Evolutionary conservation across 179 eudicot genomes (phyloP).

Genomic region (Carnegiea gigantea): DNA sequence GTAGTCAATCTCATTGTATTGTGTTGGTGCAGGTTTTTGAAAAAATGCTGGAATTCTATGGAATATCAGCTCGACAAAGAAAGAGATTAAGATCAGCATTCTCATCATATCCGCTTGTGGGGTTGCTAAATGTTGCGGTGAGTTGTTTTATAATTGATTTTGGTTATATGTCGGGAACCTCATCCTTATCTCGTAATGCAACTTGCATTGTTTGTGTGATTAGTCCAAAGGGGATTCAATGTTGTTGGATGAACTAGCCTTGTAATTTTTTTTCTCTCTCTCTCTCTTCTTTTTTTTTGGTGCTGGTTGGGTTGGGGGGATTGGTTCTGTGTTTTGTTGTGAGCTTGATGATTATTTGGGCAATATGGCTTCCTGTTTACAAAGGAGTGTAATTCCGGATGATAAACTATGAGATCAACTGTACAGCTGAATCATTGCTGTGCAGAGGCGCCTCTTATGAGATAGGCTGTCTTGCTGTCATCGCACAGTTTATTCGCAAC

Average conservation of each 20-base stretch:
- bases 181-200: background rate
- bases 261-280: too few species aligned
- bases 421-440: background rate
- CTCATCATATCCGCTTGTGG: constrained; percentile 50
- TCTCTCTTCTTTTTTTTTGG: background rate
- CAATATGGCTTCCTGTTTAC: background rate
- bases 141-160: constrained; percentile 36
- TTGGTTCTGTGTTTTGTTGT: too few species aligned
- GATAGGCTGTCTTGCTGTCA: background rate
- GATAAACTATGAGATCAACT: background rate
- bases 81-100: constrained; percentile 41
- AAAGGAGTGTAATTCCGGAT: background rate
- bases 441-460: background rate
- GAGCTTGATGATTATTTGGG: background rate
- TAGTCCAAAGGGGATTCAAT: background rate
- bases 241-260: background rate
- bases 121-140: constrained; percentile 89
- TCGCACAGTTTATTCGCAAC: background rate
- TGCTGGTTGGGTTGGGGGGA: too few species aligned
- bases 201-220: background rate
- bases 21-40: constrained; percentile 56
- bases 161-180: background rate
- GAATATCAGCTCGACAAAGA: constrained; percentile 26
- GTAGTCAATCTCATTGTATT: constrained; percentile 3
- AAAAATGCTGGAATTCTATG: constrained; percentile 59